Evolutionary conservation across 108 stramenopile genomes (phyloP), one percentile per base, ranked within the genome.

Genomic region (Nitzschia sp.): DNA sequence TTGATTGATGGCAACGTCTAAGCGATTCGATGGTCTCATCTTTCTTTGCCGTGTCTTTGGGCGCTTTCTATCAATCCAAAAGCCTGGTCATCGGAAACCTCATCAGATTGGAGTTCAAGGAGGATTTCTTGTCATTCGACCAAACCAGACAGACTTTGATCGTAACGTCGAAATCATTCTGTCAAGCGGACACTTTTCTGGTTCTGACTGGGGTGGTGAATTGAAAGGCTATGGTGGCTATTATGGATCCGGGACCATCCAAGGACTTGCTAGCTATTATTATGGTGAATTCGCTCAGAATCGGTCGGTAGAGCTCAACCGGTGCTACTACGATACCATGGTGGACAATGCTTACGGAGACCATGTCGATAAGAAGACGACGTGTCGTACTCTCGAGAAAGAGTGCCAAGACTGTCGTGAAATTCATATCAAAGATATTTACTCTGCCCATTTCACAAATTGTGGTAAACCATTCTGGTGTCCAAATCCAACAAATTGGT

Each of bases 381-480:
- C 45, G 16, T 91, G 87, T 59, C 66, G 80, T 1, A 85, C 87
- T 52, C 59, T 76, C 2, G 66, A 80, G 25, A 63, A 58, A 5
- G 29, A 27, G 1, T 94, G 93, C 62, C 79, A 91, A 47, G 89
- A 94, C 63, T 94, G 93, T 66, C 79, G 82, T 8, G 27, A 76
- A 19, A 79, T 68, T 0, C 34, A 75, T 41, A 17, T 86, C 17
- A 64, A 45, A 8, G 77, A 81, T 50, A 74, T 96, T 16, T 69
- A 78, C 30, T 69, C 73, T 8, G 75, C 75, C 9, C 95, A 96
- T 76, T 92, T 90, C 56, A 94, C 95, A 19, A 74, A 88, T 23
- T 96, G 95, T 72, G 75, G 73, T 55, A 96, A 96, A 63, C 95
- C 95, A 0, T 89, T 86, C 84, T 61, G 48, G 21, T 95, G 93